These are phyloP conservation scores for Sclerospora graminicola DNA, from an alignment of 352 stramenopile genomes.

Conservation along the genomic window DNA sequence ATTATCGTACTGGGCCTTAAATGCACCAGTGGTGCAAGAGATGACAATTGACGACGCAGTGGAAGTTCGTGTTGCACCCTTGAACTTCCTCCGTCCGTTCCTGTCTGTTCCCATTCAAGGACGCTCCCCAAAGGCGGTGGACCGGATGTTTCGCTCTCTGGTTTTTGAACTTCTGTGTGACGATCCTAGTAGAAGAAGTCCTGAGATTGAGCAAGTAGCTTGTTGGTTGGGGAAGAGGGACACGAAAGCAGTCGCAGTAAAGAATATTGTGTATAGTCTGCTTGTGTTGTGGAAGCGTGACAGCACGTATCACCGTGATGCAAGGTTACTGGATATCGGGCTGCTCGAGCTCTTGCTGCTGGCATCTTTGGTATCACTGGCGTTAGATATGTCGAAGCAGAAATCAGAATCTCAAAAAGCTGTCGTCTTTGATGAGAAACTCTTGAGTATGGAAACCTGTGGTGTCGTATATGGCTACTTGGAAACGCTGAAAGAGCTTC, in stretches of 20 bases:
- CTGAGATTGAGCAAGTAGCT: conserved; percentile 21
- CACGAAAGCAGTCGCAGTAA: conserved; percentile 28
- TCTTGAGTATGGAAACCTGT: conserved; percentile 43
- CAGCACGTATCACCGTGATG: conserved; percentile 15
- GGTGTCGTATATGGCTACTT: conserved; percentile 34
- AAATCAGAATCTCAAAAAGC: conserved; percentile 1
- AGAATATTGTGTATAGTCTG: conserved; percentile 45
- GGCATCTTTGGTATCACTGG: conserved; percentile 35
- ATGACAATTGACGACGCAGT: conserved; percentile 11
- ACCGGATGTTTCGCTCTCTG: conserved; percentile 33
- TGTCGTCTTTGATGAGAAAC: conserved; percentile 21
- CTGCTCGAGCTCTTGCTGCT: conserved; percentile 48
- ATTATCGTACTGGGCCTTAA: conserved; percentile 47
- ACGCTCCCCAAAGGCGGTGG: conserved; percentile 22
- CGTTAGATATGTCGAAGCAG: conserved; percentile 22
- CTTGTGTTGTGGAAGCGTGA: conserved; percentile 47
- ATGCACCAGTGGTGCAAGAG: conserved; percentile 33
- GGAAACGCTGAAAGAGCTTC: conserved; percentile 42
- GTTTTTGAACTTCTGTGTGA: conserved; percentile 39
- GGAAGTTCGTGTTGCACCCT: conserved; percentile 15
- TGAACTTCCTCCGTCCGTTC: conserved; percentile 25
- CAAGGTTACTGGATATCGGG: conserved; percentile 25
- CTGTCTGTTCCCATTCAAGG: conserved; percentile 17
- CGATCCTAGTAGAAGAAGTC: conserved; percentile 14
- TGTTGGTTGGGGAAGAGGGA: conserved; percentile 24